phyloP scores from a whole-genome alignment of 1,284 basidiomycete genomes.

The Golubevia pallescens region DNA sequence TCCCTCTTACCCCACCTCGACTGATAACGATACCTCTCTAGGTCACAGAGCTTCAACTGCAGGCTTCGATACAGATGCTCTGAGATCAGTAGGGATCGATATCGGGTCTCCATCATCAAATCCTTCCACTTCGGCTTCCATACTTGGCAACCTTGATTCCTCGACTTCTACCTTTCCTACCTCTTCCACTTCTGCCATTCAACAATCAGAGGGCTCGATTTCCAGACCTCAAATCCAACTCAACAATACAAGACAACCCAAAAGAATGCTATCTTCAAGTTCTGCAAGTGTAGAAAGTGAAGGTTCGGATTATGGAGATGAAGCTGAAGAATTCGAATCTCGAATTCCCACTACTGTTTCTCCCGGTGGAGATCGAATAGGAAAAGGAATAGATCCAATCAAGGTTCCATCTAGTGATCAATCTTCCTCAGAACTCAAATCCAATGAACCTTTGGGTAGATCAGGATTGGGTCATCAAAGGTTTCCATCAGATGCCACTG shows the following conservation, averaged over 20 bases:
- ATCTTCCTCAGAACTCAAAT: background rate
- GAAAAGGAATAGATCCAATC: background rate
- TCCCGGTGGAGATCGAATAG: background rate
- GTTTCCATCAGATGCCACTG: too few species aligned
- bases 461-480: too few species aligned
- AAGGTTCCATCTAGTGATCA: background rate
- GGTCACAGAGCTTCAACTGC: background rate
- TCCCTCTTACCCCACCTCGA: background rate
- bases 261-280: background rate
- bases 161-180: background rate
- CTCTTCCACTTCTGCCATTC: background rate
- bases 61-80: background rate
- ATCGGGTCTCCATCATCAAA: background rate
- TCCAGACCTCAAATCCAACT: too few species aligned
- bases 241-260: background rate
- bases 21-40: background rate
- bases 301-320: background rate
- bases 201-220: background rate
- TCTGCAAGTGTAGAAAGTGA: background rate
- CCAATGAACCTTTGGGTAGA: too few species aligned
- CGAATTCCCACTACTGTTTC: background rate
- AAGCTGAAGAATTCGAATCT: background rate
- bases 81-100: background rate
- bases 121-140: background rate
- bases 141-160: background rate